phyloP scores from a whole-genome alignment of 805 yeast species.

The Candida endomychidarum region DNA sequence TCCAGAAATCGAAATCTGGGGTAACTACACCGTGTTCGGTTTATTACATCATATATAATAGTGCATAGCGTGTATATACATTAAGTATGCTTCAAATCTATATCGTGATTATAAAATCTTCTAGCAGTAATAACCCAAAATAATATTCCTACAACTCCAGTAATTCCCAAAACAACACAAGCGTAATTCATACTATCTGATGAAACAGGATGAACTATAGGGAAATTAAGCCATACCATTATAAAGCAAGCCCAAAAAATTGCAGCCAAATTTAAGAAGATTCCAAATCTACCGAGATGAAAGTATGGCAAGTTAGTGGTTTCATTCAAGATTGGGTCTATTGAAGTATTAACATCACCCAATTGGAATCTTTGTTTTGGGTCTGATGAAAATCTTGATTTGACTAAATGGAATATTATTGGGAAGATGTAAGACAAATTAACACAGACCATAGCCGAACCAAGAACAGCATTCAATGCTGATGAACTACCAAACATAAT shows the following conservation, averaged over 20 bases:
- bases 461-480: conserved; percentile 32
- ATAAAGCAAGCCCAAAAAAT: conserved; percentile 21
- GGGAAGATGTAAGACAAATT: conserved; percentile 32
- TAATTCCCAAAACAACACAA: conserved; percentile 20
- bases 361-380: conserved; percentile 12
- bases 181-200: conserved; percentile 23
- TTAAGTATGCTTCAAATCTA: conserved; percentile 8
- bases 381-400: conserved; percentile 12
- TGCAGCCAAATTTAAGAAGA: conserved; percentile 18
- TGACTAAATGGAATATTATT: conserved; percentile 21
- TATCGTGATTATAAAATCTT: conserved; percentile 15
- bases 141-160: conserved; percentile 18
- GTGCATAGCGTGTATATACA: neutral
- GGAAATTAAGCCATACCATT: conserved; percentile 21
- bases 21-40: too few species aligned
- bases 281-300: conserved; percentile 19
- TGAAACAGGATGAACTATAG: conserved; percentile 18
- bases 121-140: conserved; percentile 19
- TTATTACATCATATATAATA: too few species aligned
- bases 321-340: conserved; percentile 8
- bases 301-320: conserved; percentile 15
- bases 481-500: conserved; percentile 28
- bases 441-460: conserved; percentile 29
- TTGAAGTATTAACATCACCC: conserved; percentile 1
- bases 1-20: too few species aligned